Evolutionary conservation across 2,329 filamentous ascomycete species (phyloP).

Genomic region (Drechslerella dactyloides): DNA sequence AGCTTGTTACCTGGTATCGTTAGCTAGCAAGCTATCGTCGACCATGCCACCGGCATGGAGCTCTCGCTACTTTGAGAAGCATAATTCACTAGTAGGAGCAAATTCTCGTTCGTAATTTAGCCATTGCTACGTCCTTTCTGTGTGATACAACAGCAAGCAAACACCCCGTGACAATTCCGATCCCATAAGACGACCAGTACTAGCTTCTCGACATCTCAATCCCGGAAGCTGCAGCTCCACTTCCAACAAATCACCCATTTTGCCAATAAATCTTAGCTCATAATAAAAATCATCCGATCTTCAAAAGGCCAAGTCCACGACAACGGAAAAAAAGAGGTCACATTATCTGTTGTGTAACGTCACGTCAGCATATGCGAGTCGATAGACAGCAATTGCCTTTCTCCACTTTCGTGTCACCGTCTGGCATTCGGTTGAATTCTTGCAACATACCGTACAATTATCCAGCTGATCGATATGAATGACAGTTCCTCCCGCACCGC

Average conservation of each 20-base stretch:
- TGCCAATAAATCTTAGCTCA: not conserved
- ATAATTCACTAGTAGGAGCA: too few relatives aligned
- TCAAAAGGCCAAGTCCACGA: constrained; percentile 1
- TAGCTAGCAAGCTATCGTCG: too few relatives aligned
- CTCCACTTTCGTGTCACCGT: not conserved
- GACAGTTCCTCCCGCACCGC: constrained; percentile 41
- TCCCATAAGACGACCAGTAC: not conserved
- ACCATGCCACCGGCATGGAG: too few relatives aligned
- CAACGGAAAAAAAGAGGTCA: constrained; percentile 30
- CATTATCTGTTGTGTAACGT: constrained; percentile 50
- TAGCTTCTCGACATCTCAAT: not conserved
- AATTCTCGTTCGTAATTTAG: too few relatives aligned
- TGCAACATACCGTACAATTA: constrained; percentile 49
- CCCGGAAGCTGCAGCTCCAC: not conserved
- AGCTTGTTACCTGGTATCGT: too few relatives aligned
- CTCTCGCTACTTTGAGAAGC: too few relatives aligned
- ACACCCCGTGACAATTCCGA: too few relatives aligned
- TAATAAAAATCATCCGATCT: constrained; percentile 22
- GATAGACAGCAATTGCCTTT: constrained; percentile 19
- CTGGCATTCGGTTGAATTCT: constrained; percentile 13
- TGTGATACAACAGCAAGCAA: too few relatives aligned
- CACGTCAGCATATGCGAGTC: constrained; percentile 31
- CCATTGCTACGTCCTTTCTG: too few relatives aligned
- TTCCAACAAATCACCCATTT: not conserved
- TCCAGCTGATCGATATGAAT: constrained; percentile 48